Evolutionary conservation across 257 asterid genomes (phyloP).

Genomic region (Hygrophila difformis): DNA sequence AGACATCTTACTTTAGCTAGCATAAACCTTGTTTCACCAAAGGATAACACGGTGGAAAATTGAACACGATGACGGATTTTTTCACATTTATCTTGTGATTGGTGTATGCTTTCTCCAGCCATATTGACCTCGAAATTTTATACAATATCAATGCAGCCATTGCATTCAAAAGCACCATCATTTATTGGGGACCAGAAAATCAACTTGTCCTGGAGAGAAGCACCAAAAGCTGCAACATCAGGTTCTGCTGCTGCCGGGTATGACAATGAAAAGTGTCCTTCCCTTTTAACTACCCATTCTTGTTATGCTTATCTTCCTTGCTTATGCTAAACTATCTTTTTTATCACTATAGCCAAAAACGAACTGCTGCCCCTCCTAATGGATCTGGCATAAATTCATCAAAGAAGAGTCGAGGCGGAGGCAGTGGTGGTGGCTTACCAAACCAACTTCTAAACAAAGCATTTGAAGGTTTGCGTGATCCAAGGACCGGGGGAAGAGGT

Average conservation of each 20-base stretch:
- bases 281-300: background rate
- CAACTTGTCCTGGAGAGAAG: conserved; percentile 89
- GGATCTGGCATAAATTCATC: conserved; percentile 34
- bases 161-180: conserved; percentile 84
- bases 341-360: conserved; percentile 48
- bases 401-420: conserved; percentile 62
- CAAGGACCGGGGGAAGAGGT: conserved; percentile 42
- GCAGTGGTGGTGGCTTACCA: conserved; percentile 46
- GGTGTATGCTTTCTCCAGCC: background rate
- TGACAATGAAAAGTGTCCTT: conserved; percentile 8
- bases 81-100: no score
- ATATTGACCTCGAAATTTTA: background rate
- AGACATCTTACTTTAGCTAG: background rate
- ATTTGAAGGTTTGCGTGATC: conserved; percentile 47
- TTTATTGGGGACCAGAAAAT: conserved; percentile 75
- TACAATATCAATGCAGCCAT: conserved; percentile 35
- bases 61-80: no score
- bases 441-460: conserved; percentile 72
- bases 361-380: conserved; percentile 30
- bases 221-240: conserved; percentile 33
- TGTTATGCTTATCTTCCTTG: background rate
- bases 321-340: background rate
- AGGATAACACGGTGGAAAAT: no score
- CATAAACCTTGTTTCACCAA: no score
- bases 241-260: conserved; percentile 56